Evolutionary conservation across 2,329 filamentous ascomycete genomes (phyloP), one percentile per base, ranked within the genome.

Genomic region (Aspergillus ustus): DNA sequence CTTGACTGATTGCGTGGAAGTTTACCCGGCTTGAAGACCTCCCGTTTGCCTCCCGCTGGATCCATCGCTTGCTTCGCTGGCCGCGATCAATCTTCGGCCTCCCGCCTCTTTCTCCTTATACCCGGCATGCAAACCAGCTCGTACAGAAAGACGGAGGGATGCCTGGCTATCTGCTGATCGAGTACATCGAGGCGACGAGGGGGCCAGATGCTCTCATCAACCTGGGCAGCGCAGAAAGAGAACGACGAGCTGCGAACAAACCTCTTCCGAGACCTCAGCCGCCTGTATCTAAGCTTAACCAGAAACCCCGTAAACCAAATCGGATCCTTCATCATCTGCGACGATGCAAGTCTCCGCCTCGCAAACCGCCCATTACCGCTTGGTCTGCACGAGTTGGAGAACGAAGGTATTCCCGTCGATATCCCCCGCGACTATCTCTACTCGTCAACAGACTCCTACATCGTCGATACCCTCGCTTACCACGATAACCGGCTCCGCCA

Each of bases 301-400:
- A 62, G 67, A n/a, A 63, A 62, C 9, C 68, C 72, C 25, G 51
- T 75, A 8, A 70, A 70, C 6, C 65, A 67, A 9, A 78, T 79
- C 54, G 75, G 75, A 3, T 78, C 76, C 11, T 68, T 72, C 13
- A 67, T 65, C 15, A 67, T 79, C 8, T 63, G 75, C 50, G 52
- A 70, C 3, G 34, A 70, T 11, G 67, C 73, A 8, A 61, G 62
- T 43, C 46, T 74, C 19, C 34, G 13, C 2, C 57, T 73, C 8
- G 52, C 8, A 1, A 69, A 68, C 40, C 58, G 66, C 0, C 66
- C 67, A 6, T 60, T 68, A 7, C 61, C 66, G 1, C 50, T 67
- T 28, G 53, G 63, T 13, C 52, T 69, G 15, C 65, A 71, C 15
- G n/a, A 62, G 7, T 45, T 70, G n/a, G 70, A 72, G 53, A 70